Base-by-base conservation (phyloP, 257 asterid genomes). In the Hygrophila difformis region DNA sequence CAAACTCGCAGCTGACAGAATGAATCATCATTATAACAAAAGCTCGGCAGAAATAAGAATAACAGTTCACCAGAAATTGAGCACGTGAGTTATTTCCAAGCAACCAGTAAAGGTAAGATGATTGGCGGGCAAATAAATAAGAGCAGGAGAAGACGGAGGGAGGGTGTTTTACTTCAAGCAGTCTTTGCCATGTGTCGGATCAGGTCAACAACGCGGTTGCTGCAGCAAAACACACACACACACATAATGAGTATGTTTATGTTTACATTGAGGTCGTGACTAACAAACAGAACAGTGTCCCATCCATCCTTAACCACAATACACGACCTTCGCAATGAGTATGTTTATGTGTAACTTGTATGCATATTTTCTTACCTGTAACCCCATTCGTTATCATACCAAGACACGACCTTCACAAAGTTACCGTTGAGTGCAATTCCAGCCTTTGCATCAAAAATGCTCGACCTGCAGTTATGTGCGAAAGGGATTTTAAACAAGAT, bases 341-440 rank as follows among this genome's bases (percentile, higher is more conserved):
- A n/a, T n/a, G n/a, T n/a, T n/a, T n/a, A n/a, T n/a, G n/a, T n/a
- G n/a, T n/a, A n/a, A n/a, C n/a, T n/a, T n/a, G n/a, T n/a, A n/a
- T n/a, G n/a, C 12, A 33, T 5, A 33, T 33, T 5, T 50, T 51
- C 54, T 35, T 61, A 77, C 87, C 82, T 74, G 78, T 78, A 78
- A 23, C 83, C 87, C 87, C 83, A 78, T 61, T 78, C 87, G 14
- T 78, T 74, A 60, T 78, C 87, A 37, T 78, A 74, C 87, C 87
- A 74, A 19, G 83, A 78, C 11, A 78, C 83, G 8, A 78, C 69
- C 66, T 78, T 78, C 49, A 78, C 77, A 47, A 74, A 78, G 67
- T 65, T 70, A 11, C 70, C 69, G 6, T 45, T 74, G 11, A 78
- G 76, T n/a, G 79, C 87, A 18, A 78, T 73, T 45, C 87, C 87